A percentile compares a stretch with the other conserved stretches of the same genome.
phyloP scores from a whole-genome alignment of 2,329 filamentous ascomycete species.

The Talaromyces sp. region DNA sequence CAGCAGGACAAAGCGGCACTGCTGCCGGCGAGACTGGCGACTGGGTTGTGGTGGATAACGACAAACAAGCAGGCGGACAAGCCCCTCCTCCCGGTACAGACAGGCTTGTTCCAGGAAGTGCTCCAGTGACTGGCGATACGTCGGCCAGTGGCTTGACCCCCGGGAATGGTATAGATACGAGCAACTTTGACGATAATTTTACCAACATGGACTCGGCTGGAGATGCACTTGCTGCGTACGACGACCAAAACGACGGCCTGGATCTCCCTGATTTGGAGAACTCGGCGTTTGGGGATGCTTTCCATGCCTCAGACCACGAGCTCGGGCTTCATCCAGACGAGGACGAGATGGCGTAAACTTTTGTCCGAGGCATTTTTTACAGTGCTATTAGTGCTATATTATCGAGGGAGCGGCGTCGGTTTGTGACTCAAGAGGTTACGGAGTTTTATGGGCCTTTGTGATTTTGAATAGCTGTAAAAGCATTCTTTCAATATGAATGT shows the following conservation, averaged over 20 bases:
- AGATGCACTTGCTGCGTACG: slow-evolving; percentile 64
- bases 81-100: slow-evolving; percentile 13
- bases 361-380: neutral
- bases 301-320: slow-evolving; percentile 55
- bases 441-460: neutral
- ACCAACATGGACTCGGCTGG: slow-evolving; percentile 60
- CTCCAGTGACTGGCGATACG: slow-evolving; percentile 13
- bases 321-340: slow-evolving; percentile 34
- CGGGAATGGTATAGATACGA: slow-evolving; percentile 26
- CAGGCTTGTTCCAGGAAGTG: slow-evolving; percentile 8
- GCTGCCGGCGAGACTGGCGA: slow-evolving; percentile 53
- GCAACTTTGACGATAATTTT: slow-evolving; percentile 39
- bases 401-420: neutral
- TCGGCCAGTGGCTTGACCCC: slow-evolving; percentile 15
- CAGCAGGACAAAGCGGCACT: slow-evolving; percentile 28
- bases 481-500: neutral
- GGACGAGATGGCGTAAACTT: slow-evolving; percentile 32
- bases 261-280: slow-evolving; percentile 64
- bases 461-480: neutral
- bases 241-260: slow-evolving; percentile 50
- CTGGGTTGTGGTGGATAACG: slow-evolving; percentile 70
- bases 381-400: neutral
- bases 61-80: slow-evolving; percentile 43
- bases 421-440: neutral
- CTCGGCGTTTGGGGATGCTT: slow-evolving; percentile 77